Evolutionary conservation across 148 eudicot species (phyloP).

Genomic region (Polygonum aviculare): DNA sequence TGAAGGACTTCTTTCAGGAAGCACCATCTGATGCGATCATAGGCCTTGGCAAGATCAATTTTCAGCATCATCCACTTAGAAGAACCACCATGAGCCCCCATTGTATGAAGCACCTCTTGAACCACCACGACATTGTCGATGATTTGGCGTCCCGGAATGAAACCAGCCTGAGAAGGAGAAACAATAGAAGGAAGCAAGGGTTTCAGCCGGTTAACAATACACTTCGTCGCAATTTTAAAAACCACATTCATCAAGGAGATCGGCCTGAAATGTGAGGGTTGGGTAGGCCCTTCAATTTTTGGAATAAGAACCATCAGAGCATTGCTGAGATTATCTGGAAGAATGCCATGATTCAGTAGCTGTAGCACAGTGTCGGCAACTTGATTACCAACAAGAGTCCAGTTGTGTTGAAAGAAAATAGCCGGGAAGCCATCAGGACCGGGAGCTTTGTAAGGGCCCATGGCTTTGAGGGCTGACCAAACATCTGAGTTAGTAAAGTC

Average conservation of each 20-base stretch:
- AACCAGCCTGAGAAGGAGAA: background rate
- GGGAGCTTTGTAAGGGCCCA: too few species aligned
- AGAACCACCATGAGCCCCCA: background rate
- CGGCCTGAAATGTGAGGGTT: background rate
- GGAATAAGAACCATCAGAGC: background rate
- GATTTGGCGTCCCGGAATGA: background rate
- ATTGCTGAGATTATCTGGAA: accelerated
- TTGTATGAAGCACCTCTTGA: background rate
- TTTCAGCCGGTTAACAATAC: background rate
- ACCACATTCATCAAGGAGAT: background rate
- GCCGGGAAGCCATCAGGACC: too few species aligned
- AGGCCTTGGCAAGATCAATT: background rate
- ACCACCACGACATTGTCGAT: background rate
- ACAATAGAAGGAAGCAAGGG: background rate
- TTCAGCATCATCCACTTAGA: background rate
- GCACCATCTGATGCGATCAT: background rate
- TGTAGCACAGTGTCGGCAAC: background rate
- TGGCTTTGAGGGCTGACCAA: too few species aligned
- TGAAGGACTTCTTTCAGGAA: background rate
- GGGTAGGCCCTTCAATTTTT: accelerated
- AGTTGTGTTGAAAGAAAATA: too few species aligned
- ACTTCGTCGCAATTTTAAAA: background rate
- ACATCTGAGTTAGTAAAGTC: too few species aligned
- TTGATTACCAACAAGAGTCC: background rate
- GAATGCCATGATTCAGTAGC: accelerated